These are phyloP conservation scores for Phialocephala subalpina DNA, from an alignment of 2,329 filamentous ascomycete species.

Conservation along the genomic window DNA sequence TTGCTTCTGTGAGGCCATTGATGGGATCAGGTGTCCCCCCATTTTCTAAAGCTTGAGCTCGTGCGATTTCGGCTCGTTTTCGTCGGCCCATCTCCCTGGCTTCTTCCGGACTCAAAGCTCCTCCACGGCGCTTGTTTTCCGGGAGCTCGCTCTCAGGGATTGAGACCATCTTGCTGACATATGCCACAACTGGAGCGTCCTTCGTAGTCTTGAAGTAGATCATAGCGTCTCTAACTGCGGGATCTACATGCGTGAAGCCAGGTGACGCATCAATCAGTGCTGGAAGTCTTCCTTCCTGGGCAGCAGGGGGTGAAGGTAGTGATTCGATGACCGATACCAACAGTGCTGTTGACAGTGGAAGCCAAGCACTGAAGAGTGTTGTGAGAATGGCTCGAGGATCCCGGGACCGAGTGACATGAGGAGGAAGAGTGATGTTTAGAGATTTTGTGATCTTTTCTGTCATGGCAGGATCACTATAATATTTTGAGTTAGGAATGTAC, in stretches of 20 bases:
- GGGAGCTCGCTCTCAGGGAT: conserved; percentile 92
- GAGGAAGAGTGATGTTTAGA: conserved; percentile 80
- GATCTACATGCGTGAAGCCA: conserved; percentile 74
- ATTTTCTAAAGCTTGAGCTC: conserved; percentile 66
- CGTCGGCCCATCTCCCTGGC: conserved; percentile 86
- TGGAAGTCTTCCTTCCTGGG: conserved; percentile 83
- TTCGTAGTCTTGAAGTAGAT: conserved; percentile 75
- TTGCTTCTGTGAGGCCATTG: conserved; percentile 59
- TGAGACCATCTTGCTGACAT: conserved; percentile 98
- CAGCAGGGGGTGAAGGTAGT: conserved; percentile 81
- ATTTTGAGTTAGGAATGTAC: conserved; percentile 40
- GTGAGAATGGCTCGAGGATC: conserved; percentile 86
- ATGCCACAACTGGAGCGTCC: conserved; percentile 85
- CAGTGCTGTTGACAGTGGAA: conserved; percentile 90
- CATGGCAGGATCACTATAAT: conserved; percentile 72
- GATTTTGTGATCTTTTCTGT: conserved; percentile 97
- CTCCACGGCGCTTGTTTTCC: conserved; percentile 77
- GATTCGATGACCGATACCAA: conserved; percentile 95
- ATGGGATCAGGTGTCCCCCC: conserved; percentile 44
- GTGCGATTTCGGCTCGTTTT: conserved; percentile 89
- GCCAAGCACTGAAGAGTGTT: conserved; percentile 87
- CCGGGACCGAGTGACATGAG: conserved; percentile 83
- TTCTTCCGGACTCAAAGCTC: conserved; percentile 85
- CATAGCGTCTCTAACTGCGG: conserved; percentile 80
- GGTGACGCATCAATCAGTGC: conserved; percentile 82